Conservation (phyloP, 805 yeast species). For the Crinitomyces ghanaensis region DNA sequence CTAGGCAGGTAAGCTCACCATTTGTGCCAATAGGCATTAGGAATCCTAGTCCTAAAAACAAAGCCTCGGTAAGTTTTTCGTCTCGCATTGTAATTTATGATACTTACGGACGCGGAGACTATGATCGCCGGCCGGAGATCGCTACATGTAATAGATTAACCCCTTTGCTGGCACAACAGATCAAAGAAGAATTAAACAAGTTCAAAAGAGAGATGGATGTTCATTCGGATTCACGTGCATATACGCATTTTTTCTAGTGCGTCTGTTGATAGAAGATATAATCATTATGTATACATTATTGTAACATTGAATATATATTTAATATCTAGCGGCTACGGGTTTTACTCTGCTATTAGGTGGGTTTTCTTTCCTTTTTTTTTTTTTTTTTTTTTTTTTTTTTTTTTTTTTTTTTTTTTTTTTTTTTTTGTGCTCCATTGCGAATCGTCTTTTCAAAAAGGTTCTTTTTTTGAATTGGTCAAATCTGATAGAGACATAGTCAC, state of each 20-base stretch:
- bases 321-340: too few relatives aligned
- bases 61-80: constrained; percentile 51
- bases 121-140: constrained; percentile 85
- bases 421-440: too few relatives aligned
- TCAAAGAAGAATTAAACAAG: constrained; percentile 73
- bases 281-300: too few relatives aligned
- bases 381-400: too few relatives aligned
- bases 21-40: background rate
- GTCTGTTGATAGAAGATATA: too few relatives aligned
- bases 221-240: constrained; percentile 65
- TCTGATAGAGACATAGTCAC: too few relatives aligned
- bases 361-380: too few relatives aligned
- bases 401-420: too few relatives aligned
- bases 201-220: constrained; percentile 73
- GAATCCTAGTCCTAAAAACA: background rate
- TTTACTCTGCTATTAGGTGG: too few relatives aligned
- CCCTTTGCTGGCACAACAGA: constrained; percentile 74
- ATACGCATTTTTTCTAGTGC: constrained; percentile 80
- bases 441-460: too few relatives aligned
- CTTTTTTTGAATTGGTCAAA: too few relatives aligned
- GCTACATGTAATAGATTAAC: constrained; percentile 90
- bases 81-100: constrained; percentile 75
- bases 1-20: background rate
- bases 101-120: constrained; percentile 71
- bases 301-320: too few relatives aligned